Base-by-base conservation (phyloP, 2,329 filamentous ascomycete genomes). In the Hypomyces rosellus region DNA sequence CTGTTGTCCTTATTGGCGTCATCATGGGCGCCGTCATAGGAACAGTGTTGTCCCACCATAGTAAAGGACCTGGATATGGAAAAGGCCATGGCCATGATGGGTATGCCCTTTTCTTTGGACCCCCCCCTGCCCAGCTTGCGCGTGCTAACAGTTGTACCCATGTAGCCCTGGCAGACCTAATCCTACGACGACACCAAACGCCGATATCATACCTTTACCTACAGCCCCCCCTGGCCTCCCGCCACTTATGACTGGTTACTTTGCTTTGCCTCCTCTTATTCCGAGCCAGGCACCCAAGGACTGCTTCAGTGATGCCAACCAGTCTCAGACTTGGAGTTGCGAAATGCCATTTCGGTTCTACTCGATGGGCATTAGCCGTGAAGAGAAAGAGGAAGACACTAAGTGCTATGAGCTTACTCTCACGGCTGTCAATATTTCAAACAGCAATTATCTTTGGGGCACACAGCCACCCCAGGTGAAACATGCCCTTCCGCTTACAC, bases 311-410 rank as follows among this genome's bases (percentile, higher is more conserved):
- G 73, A 84, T 50, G 69, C 74, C 1, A 71, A 64, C 1, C 76
- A 83, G 57, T 68, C 72, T n/a, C 64, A 72, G 45, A 78, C 83
- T 1, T 88, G 85, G 85, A 78, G 73, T 52, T 88, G 85, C 61
- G 72, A 78, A 12, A 70, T 85, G 30, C 67, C 71, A 1, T 69
- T 71, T 42, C 67, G 67, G 5, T 66, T 72, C 41, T 74, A 75
- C 46, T 63, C 68, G 1, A 64, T 81, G 65, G 64, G 67, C 1
- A 64, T 82, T 22, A 55, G 53, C 16, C 59, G 50, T 22, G 54
- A 65, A 3, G 42, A 53, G 3, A 57, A 63, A 13, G 59, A 56
- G 45, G 57, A 56, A 14, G 58, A 57, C 39, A 66, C 60, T 18
- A 59, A 55, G 14, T 65, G 69, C 14, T 82, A 80, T 55, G 62